Conservation (phyloP, 1,139 yeast genomes). For the Geotrichum reessii region DNA sequence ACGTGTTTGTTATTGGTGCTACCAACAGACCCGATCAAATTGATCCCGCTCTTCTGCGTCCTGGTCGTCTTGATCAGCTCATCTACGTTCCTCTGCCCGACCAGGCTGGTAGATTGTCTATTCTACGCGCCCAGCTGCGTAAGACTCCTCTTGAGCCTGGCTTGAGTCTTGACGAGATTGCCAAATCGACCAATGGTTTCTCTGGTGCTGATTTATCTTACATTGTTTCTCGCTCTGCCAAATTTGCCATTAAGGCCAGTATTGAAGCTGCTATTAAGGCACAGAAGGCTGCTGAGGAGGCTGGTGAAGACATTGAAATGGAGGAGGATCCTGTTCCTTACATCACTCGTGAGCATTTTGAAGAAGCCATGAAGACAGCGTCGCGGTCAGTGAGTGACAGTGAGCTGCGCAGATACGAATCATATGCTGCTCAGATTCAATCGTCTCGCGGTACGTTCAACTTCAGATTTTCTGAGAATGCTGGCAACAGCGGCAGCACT, state of each 20-base stretch:
- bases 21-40: slow-evolving; percentile 98
- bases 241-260: slow-evolving; percentile 95
- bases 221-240: slow-evolving; percentile 97
- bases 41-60: slow-evolving; percentile 97
- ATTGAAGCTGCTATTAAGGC: slow-evolving; percentile 69
- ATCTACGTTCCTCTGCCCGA: slow-evolving; percentile 98
- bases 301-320: slow-evolving; percentile 58
- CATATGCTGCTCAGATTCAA: slow-evolving; percentile 94
- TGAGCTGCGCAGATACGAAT: slow-evolving; percentile 97
- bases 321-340: slow-evolving; percentile 91
- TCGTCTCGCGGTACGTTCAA: slow-evolving; percentile 80
- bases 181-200: slow-evolving; percentile 91
- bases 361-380: slow-evolving; percentile 99
- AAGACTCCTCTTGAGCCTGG: slow-evolving; percentile 99
- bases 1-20: slow-evolving; percentile 97
- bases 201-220: slow-evolving; percentile 98
- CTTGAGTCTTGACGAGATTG: slow-evolving; percentile 77
- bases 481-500: slow-evolving; percentile 48
- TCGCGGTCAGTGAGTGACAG: slow-evolving; percentile 95
- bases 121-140: slow-evolving; percentile 91
- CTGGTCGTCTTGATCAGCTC: slow-evolving; percentile 97
- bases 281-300: slow-evolving; percentile 42
- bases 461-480: slow-evolving; percentile 38
- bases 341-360: slow-evolving; percentile 87
- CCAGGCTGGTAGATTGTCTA: slow-evolving; percentile 86